Base-by-base conservation (phyloP, 495 filamentous ascomycete species). In the Articulospora tetracladia region DNA sequence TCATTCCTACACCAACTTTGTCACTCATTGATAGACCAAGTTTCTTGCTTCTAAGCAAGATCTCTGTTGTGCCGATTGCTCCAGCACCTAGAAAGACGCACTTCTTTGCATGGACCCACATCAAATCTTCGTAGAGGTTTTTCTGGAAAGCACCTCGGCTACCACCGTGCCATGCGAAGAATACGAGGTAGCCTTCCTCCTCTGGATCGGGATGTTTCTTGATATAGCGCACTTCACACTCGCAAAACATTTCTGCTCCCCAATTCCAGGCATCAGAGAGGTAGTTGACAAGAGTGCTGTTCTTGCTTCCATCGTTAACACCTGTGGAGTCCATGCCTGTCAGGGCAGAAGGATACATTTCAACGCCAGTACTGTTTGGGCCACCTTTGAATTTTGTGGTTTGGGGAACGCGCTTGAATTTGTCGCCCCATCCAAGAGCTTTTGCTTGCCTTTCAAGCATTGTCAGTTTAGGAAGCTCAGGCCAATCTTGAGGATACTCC, bases 261-360 rank as follows among this genome's bases (percentile, higher is more conserved):
- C 85, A 86, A 68, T 89, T 86, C 87, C 86, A 89, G 23, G 86
- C 84, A 69, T 90, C 86, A n/a, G 80, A 75, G 6, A 89, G 70
- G 61, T 88, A 89, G 1, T 82, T 90, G 44, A 87, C 83, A 3
- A 87, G 72, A 1, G 83, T 83, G 15, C 79, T 84, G 23, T 77
- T 84, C 69, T 90, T 90, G 27, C 81, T 86, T 3, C 84, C 84
- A 64, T 89, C 86, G 62, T 89, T 88, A 54, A 88, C 65, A 3
- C 86, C 86, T 0, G 86, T 88, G 34, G 62, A 69, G 56, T 89
- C 86, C 63, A 84, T 80, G 1, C 86, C 85, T 0, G 84, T 81
- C 36, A 85, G 69, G 3, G 72, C 74, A 3, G 82, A 85, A 22
- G 80, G 75, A 36, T 76, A 72, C 85, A 89, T 86, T 54, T 80